Conservation (phyloP, 768 basidiomycete species). For the Collybia mongolica region DNA sequence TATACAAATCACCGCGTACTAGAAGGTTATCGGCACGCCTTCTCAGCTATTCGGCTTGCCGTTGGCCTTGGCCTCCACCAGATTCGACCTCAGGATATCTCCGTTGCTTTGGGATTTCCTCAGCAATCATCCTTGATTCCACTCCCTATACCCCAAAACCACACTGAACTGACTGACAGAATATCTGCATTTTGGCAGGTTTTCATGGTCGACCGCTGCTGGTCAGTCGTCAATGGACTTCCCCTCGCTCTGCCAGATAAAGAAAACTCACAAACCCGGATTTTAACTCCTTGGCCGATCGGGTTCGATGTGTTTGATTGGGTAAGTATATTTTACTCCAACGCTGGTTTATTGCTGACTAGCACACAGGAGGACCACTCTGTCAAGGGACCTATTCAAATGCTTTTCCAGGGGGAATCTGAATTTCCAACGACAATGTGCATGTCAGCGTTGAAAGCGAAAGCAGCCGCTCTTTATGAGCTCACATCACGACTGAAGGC, state of each 20-base stretch:
- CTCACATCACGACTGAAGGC: conserved; percentile 43
- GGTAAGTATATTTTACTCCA: conserved; percentile 13
- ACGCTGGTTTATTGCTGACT: not conserved
- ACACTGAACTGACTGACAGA: conserved; percentile 43
- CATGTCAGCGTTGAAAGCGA: conserved; percentile 43
- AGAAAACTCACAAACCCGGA: conserved; percentile 41
- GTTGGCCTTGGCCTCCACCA: conserved; percentile 60
- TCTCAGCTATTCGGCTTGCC: conserved; percentile 60
- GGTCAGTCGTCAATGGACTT: conserved; percentile 54
- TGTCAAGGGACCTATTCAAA: conserved; percentile 20
- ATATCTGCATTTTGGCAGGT: conserved; percentile 62
- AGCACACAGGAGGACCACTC: conserved; percentile 13
- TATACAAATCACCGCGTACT: conserved; percentile 54
- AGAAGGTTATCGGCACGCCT: conserved; percentile 62
- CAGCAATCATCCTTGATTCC: conserved; percentile 22
- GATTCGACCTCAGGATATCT: conserved; percentile 29
- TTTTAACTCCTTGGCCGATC: conserved; percentile 54
- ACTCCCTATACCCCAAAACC: conserved; percentile 34
- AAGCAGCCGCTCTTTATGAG: conserved; percentile 54
- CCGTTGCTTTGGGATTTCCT: conserved; percentile 5
- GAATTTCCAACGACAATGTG: conserved; percentile 23
- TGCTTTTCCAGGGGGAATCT: conserved; percentile 24
- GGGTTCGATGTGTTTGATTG: conserved; percentile 17
- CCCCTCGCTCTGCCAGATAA: conserved; percentile 53
- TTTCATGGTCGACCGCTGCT: conserved; percentile 59